Evolutionary conservation across 768 basidiomycete genomes (phyloP).

Genomic region (Boletus vermiculosoides): DNA sequence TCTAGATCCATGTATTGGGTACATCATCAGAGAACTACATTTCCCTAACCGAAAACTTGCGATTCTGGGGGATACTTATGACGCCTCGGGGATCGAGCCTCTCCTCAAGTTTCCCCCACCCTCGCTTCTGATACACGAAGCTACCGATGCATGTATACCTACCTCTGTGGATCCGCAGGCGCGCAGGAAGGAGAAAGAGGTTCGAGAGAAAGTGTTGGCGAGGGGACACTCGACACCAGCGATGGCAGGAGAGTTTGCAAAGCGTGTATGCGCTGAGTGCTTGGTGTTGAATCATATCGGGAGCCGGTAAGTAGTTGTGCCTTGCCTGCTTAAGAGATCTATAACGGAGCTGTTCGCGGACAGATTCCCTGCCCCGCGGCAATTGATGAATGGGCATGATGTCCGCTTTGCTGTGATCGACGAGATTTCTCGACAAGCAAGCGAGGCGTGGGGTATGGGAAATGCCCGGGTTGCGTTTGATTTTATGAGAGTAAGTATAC

Average conservation of each 20-base stretch:
- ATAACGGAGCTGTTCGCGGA: background rate
- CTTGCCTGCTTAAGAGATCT: background rate
- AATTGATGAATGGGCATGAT: slow-evolving; percentile 29
- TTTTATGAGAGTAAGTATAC: slow-evolving; percentile 49
- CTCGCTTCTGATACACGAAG: slow-evolving; percentile 82
- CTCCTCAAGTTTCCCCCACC: slow-evolving; percentile 50
- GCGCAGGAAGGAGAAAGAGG: slow-evolving; percentile 40
- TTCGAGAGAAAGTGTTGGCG: slow-evolving; percentile 50
- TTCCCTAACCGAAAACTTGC: slow-evolving; percentile 59
- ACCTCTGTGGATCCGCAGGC: slow-evolving; percentile 48
- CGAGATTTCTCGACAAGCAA: slow-evolving; percentile 66
- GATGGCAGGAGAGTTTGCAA: slow-evolving; percentile 79
- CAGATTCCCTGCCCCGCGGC: slow-evolving; percentile 55
- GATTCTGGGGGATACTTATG: slow-evolving; percentile 75
- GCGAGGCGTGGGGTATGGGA: slow-evolving; percentile 52
- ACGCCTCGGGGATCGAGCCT: slow-evolving; percentile 58
- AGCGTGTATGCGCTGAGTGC: slow-evolving; percentile 51
- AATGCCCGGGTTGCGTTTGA: slow-evolving; percentile 55
- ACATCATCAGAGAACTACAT: slow-evolving; percentile 61
- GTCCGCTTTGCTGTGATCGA: slow-evolving; percentile 46
- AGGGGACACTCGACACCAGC: slow-evolving; percentile 77
- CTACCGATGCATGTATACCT: slow-evolving; percentile 74
- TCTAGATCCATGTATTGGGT: slow-evolving; percentile 77
- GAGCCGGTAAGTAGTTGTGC: slow-evolving; percentile 44
- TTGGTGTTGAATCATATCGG: slow-evolving; percentile 81